phyloP scores from a whole-genome alignment of 2,329 filamentous ascomycete species.

The Ophiosphaerella narmari region DNA sequence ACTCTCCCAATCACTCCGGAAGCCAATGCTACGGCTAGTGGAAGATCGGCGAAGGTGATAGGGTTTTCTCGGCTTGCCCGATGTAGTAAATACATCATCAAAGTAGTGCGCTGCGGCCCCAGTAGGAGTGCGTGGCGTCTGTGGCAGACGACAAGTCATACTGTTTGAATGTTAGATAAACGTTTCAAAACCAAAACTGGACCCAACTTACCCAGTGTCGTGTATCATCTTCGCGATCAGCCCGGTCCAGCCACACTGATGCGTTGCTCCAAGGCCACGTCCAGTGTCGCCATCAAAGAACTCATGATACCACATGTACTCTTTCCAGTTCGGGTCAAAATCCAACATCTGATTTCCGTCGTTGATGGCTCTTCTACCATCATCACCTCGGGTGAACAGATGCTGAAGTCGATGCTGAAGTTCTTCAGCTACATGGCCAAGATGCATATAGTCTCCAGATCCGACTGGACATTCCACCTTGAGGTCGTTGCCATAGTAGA shows the following conservation, averaged over 20 bases:
- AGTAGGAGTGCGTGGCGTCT: conserved; percentile 87
- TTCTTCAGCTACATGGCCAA: conserved; percentile 92
- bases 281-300: conserved; percentile 95
- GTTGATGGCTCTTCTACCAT: conserved; percentile 88
- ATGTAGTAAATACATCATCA: conserved; percentile 78
- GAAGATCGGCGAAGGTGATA: conserved; percentile 75
- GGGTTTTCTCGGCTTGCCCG: conserved; percentile 48
- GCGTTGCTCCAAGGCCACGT: conserved; percentile 85
- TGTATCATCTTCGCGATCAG: conserved; percentile 96
- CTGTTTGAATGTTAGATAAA: conserved; percentile 50
- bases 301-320: conserved; percentile 94
- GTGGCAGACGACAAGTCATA: conserved; percentile 57
- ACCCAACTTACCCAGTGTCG: conserved; percentile 79
- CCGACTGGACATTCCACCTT: conserved; percentile 93
- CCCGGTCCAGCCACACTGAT: conserved; percentile 97
- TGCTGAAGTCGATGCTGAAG: conserved; percentile 94
- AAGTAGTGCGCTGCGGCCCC: conserved; percentile 91
- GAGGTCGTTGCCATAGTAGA: conserved; percentile 89
- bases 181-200: background rate
- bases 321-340: conserved; percentile 91
- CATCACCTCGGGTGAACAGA: conserved; percentile 81
- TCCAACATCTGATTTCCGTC: conserved; percentile 82
- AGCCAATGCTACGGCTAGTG: conserved; percentile 80
- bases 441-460: conserved; percentile 92
- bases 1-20: conserved; percentile 73